Conservation (phyloP, 2,329 filamentous ascomycete genomes). For the Aspergillus candidus region DNA sequence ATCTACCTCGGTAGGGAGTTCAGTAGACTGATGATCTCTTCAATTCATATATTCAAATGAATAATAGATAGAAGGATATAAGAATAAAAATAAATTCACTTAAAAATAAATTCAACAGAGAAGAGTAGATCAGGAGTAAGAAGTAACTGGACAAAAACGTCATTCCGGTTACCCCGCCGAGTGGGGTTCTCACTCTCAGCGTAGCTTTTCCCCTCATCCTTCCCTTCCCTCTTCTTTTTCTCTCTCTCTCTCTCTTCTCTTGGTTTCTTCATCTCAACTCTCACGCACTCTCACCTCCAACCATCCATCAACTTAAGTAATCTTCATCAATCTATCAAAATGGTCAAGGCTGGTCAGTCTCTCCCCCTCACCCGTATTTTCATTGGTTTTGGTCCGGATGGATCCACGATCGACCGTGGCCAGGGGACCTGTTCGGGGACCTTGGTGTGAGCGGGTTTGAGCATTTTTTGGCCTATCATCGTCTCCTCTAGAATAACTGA, state of each 20-base stretch:
- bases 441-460: conserved; percentile 39
- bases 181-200: conserved; percentile 13
- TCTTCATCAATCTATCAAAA: conserved; percentile 60
- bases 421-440: conserved; percentile 30
- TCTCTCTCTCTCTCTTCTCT: conserved; percentile 11
- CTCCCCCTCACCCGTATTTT: conserved; percentile 13
- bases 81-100: too few relatives aligned
- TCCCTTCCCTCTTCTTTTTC: neutral
- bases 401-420: conserved; percentile 26
- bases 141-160: conserved; percentile 14
- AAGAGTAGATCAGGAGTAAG: neutral
- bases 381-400: conserved; percentile 12
- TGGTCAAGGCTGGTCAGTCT: conserved; percentile 94
- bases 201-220: conserved; percentile 1
- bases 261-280: conserved; percentile 12
- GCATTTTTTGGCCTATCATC: conserved; percentile 20
- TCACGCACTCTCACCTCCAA: conserved; percentile 5
- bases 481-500: too few relatives aligned
- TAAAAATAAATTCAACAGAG: too few relatives aligned
- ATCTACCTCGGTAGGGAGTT: too few relatives aligned
- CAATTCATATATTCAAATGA: too few relatives aligned
- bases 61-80: too few relatives aligned
- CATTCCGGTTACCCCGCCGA: conserved; percentile 19
- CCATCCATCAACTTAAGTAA: conserved; percentile 23
- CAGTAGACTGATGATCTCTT: too few relatives aligned